Evolutionary conservation across 768 basidiomycete genomes (phyloP).

Genomic region (Sporobolomyces phaffii): DNA sequence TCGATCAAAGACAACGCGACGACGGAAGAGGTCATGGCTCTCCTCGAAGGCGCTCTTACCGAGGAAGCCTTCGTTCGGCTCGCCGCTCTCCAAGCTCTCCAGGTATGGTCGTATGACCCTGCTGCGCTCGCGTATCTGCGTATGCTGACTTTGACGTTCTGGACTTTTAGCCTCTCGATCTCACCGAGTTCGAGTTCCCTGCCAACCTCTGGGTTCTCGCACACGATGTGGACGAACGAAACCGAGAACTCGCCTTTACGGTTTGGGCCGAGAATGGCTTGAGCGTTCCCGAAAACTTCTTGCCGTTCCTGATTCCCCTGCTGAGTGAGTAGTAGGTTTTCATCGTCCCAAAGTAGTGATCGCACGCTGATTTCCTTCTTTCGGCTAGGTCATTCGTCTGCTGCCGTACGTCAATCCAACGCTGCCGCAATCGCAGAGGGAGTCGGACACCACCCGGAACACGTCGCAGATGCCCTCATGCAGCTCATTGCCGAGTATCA

Average conservation of each 20-base stretch:
- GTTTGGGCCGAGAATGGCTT: slow-evolving; percentile 95
- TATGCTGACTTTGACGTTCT: no score
- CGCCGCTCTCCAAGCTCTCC: slow-evolving; percentile 81
- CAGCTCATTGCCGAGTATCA: slow-evolving; percentile 67
- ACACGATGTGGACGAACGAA: slow-evolving; percentile 86
- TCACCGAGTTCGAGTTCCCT: slow-evolving; percentile 91
- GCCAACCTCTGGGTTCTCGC: slow-evolving; percentile 78
- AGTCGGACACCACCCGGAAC: slow-evolving; percentile 64
- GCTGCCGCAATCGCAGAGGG: slow-evolving; percentile 72
- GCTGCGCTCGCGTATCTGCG: not conserved
- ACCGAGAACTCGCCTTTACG: slow-evolving; percentile 67
- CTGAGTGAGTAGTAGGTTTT: slow-evolving; percentile 58
- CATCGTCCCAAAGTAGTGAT: no score
- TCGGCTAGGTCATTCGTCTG: slow-evolving; percentile 77
- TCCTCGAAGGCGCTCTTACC: slow-evolving; percentile 68
- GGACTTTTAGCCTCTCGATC: slow-evolving; percentile 81
- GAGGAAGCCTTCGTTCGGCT: slow-evolving; percentile 83
- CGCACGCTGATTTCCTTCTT: no score
- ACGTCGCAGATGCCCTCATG: slow-evolving; percentile 49
- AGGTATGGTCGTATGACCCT: slow-evolving; percentile 55
- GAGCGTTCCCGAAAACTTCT: slow-evolving; percentile 67
- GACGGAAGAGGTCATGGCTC: slow-evolving; percentile 57
- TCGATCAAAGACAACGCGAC: slow-evolving; percentile 63
- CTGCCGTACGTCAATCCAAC: slow-evolving; percentile 68
- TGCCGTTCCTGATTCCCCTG: slow-evolving; percentile 58